A percentile compares a stretch with the other conserved stretches of the same genome.
Evolutionary conservation across 2,329 filamentous ascomycete genomes (phyloP).

Genomic region (Fusarium sp.): DNA sequence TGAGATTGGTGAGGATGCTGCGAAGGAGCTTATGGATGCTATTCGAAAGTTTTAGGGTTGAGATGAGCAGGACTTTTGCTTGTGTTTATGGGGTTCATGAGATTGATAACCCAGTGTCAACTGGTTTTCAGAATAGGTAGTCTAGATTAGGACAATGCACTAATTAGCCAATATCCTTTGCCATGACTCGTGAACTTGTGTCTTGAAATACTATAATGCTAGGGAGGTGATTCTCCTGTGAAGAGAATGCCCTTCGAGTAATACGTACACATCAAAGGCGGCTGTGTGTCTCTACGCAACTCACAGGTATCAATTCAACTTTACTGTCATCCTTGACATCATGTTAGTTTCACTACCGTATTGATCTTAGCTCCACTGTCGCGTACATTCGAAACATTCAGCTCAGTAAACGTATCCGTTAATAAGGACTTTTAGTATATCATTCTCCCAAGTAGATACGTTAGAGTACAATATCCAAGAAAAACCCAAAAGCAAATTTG

Average conservation of each 20-base stretch:
- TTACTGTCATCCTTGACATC: not conserved
- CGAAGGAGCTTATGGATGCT: slow-evolving; percentile 28
- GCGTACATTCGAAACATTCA: not conserved
- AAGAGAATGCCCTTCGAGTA: not conserved
- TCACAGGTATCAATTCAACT: not conserved
- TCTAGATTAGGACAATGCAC: not conserved
- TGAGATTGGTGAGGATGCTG: slow-evolving; percentile 20
- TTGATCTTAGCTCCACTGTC: not conserved
- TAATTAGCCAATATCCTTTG: not conserved
- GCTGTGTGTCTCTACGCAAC: not conserved
- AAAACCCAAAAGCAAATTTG: not conserved
- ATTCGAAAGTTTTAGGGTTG: slow-evolving; percentile 29
- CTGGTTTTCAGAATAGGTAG: not conserved
- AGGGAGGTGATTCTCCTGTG: not conserved
- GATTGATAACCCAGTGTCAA: not conserved
- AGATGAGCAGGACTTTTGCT: not conserved
- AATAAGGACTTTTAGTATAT: not conserved
- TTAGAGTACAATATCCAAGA: not conserved
- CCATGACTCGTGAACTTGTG: not conserved
- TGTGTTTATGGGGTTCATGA: not conserved
- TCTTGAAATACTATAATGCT: not conserved
- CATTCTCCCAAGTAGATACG: not conserved
- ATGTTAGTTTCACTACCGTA: not conserved
- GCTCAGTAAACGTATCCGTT: not conserved
- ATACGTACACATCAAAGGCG: not conserved